Evolutionary conservation across 768 basidiomycete genomes (phyloP).

Genomic region (Cystobasidium tubakii): DNA sequence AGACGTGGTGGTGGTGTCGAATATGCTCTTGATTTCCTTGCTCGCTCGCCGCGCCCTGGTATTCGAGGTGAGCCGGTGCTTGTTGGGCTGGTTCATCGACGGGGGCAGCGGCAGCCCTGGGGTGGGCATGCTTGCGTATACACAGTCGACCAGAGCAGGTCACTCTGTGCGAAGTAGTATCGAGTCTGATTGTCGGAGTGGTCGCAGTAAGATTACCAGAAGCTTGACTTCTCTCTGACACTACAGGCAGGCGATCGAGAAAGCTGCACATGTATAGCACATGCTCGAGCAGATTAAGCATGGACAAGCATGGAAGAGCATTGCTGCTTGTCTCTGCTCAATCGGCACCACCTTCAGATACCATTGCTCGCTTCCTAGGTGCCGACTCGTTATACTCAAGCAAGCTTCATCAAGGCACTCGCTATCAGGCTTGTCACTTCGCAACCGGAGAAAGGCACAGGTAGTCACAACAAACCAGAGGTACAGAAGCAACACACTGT

Average conservation of each 20-base stretch:
- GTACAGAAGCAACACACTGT: too few species aligned
- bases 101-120: conserved; percentile 30
- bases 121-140: conserved; percentile 6
- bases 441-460: too few species aligned
- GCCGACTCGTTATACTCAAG: too few species aligned
- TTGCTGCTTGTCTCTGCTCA: neutral
- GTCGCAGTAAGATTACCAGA: neutral
- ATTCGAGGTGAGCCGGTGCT: conserved; percentile 10
- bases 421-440: too few species aligned
- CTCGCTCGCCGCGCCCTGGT: neutral
- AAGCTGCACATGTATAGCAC: neutral
- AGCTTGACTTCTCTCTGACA: neutral
- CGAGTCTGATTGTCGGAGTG: too few species aligned
- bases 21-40: neutral
- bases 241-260: neutral
- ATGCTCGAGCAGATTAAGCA: neutral
- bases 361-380: too few species aligned
- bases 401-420: too few species aligned
- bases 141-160: too few species aligned
- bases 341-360: too few species aligned
- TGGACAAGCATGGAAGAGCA: neutral
- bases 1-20: neutral
- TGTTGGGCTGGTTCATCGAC: neutral
- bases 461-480: too few species aligned
- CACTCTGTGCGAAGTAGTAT: too few species aligned